Conservation (phyloP, 768 basidiomycete species). For the Tricholoma hemisulphureum region DNA sequence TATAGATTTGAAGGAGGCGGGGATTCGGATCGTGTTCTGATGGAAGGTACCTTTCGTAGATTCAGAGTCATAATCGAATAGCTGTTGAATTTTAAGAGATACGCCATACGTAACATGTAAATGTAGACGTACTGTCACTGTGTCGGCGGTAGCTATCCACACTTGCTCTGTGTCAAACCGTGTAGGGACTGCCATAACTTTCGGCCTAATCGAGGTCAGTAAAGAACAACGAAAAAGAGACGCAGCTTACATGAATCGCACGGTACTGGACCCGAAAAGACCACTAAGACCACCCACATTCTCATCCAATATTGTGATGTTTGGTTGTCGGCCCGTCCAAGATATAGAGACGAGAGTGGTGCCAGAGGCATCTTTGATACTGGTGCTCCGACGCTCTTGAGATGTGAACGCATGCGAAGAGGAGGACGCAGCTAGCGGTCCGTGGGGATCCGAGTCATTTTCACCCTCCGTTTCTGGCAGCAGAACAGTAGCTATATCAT, state of each 20-base stretch:
- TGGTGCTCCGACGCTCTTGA: constrained; percentile 37
- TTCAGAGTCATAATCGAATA: constrained; percentile 53
- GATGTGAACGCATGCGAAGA: not conserved
- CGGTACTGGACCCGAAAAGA: constrained; percentile 56
- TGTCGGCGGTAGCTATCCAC: constrained; percentile 57
- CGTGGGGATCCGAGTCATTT: constrained; percentile 14
- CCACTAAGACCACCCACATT: constrained; percentile 49
- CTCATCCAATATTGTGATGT: constrained; percentile 51
- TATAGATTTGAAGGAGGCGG: constrained; percentile 11
- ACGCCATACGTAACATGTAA: constrained; percentile 1
- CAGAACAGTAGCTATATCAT: constrained; percentile 47
- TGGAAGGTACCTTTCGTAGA: constrained; percentile 50
- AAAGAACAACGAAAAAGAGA: not conserved
- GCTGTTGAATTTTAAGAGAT: constrained; percentile 28
- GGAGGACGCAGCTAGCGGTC: constrained; percentile 1
- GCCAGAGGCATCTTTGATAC: constrained; percentile 42
- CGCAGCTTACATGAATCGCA: constrained; percentile 51
- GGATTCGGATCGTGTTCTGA: constrained; percentile 29
- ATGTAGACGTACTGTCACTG: constrained; percentile 44
- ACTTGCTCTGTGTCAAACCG: constrained; percentile 62
- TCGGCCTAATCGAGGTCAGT: constrained; percentile 39
- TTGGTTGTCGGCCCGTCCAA: constrained; percentile 54
- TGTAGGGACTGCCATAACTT: constrained; percentile 57
- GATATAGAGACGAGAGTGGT: constrained; percentile 43
- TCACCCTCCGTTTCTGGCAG: constrained; percentile 27